Conservation (phyloP, 306 rosid species). For the Dalbergia cultrata region DNA sequence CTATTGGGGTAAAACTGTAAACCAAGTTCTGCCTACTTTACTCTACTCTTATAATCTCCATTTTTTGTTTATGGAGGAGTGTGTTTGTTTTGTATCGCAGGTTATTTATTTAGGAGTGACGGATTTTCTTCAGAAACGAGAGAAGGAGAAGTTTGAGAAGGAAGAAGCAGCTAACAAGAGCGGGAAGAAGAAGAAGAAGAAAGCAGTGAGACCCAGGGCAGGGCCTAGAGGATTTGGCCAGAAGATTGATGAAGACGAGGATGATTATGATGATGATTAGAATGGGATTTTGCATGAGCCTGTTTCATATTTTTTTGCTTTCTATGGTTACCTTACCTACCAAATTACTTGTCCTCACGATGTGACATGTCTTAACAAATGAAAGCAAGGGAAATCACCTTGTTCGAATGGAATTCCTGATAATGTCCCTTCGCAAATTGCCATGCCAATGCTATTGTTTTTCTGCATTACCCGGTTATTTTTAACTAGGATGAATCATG, state of each 20-base stretch:
- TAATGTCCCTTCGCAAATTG: not conserved
- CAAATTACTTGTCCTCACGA: slow-evolving; percentile 4
- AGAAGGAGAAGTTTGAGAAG: slow-evolving; percentile 88
- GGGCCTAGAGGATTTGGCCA: slow-evolving; percentile 90
- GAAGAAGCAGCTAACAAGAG: slow-evolving; percentile 61
- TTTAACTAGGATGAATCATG: not conserved
- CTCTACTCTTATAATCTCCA: not conserved
- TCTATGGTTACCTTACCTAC: not conserved
- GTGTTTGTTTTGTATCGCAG: slow-evolving; percentile 48
- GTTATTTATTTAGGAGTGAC: slow-evolving; percentile 81
- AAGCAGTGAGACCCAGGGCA: slow-evolving; percentile 57
- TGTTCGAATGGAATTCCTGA: not conserved
- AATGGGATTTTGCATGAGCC: not conserved
- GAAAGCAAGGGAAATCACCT: not conserved
- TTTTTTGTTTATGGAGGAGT: slow-evolving; percentile 1
- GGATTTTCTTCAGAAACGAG: slow-evolving; percentile 87
- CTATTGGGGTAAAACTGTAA: slow-evolving; percentile 74
- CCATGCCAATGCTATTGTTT: not conserved
- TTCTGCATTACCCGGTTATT: not conserved
- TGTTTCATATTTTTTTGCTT: not conserved
- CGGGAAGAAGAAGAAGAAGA: slow-evolving; percentile 62
- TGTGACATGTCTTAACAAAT: not conserved
- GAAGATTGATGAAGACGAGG: slow-evolving; percentile 56
- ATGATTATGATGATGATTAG: slow-evolving; percentile 35
- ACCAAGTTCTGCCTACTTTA: not conserved